Evolutionary conservation across 2,329 filamentous ascomycete species (phyloP).

Genomic region (Aspergillus sp.): DNA sequence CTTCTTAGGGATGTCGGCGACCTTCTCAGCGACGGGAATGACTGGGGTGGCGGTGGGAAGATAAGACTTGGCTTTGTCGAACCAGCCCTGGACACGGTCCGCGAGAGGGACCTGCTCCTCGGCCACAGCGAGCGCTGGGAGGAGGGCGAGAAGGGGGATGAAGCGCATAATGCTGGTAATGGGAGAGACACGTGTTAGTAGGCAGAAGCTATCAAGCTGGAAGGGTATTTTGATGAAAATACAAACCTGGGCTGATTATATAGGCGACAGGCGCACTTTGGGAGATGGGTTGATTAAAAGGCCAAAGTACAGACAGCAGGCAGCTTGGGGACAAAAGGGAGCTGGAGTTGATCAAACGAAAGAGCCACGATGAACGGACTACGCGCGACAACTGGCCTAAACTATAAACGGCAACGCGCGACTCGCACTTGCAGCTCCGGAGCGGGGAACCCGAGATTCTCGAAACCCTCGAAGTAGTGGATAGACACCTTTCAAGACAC

Average conservation of each 20-base stretch:
- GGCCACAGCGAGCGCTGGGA: constrained; percentile 52
- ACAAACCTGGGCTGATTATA: constrained; percentile 20
- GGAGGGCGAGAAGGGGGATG: constrained; percentile 50
- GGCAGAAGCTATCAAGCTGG: not conserved
- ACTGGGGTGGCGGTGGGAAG: constrained; percentile 50
- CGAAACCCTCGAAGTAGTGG: not conserved
- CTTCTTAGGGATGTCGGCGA: constrained; percentile 47
- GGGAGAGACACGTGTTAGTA: constrained; percentile 19
- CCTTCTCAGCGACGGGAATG: constrained; percentile 34
- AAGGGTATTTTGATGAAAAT: constrained; percentile 4
- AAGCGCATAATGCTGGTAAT: constrained; percentile 51
- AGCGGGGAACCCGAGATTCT: constrained; percentile 16
- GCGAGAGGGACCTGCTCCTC: constrained; percentile 58
- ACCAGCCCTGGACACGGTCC: constrained; percentile 48
- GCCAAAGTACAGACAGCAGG: constrained; percentile 28
- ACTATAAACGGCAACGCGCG: constrained; percentile 17
- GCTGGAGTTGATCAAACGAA: constrained; percentile 22
- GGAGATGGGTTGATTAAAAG: constrained; percentile 10
- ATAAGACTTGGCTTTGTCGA: constrained; percentile 54
- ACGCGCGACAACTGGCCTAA: constrained; percentile 33
- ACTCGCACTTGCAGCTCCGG: constrained; percentile 15
- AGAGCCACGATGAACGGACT: constrained; percentile 21
- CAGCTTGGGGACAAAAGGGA: constrained; percentile 21
- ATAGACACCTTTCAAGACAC: not conserved
- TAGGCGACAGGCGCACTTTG: constrained; percentile 21